Evolutionary conservation across 164 flowering plant genomes (phyloP), one percentile per base, ranked within the genome.

Genomic region (Sedum album): DNA sequence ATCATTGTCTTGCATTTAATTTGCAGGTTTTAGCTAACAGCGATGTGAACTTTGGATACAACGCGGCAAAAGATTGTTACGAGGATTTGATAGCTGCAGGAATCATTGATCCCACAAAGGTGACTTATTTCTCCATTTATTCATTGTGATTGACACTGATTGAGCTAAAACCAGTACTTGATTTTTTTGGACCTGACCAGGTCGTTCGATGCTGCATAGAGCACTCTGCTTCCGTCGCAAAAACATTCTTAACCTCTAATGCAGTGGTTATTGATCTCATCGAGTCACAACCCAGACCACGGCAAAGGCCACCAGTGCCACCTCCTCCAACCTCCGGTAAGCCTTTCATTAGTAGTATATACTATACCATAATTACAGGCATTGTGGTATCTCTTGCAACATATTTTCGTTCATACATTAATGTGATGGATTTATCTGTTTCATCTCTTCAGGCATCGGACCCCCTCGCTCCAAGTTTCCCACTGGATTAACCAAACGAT

Each of bases 91-190:
- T 91, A 77, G 74, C 81, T 71, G 87, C 90, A 64, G 88, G 91
- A 69, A 89, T 91, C 64, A 75, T 89, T 10, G 97, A 91, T 80
- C 97, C 96, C 35, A 25, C 97, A 60, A 91, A 89, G 97, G 97
- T 89, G 79, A 18, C 3, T 10, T 9, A 18, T 44, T 44, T 44
- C 48, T 15, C 23, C 6, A 41, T 14, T 62, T 30, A n/a, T n/a
- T 67, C 33, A 31, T 30, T 39, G 13, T 44, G 48, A 11, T 13
- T 44, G 48, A 13, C 11, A 13, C 18, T 44, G 15, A 44, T 13
- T 11, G 15, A 44, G 48, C 15, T 44, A 44, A 15, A 44, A 17
- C 4, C 15, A 4, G 17, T 11, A 44, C 17, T 44, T 44, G 46
- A 41, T 41, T 9, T 41, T 2, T 9, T 8, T 2, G 8, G 48